A percentile compares a stretch with the other conserved stretches of the same genome.
Conservation (phyloP, 306 rosid species). For the barrel medic (Medicago truncatula) region MtrunA17r5.0-ANR NC_053048.1:42326501-42327000, state of each 20-base stretch:
- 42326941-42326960: slow-evolving; percentile 22
- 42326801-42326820: no score
- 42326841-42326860: slow-evolving; percentile 22
- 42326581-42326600: slow-evolving; percentile 19
- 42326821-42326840: neutral
- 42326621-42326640: slow-evolving; percentile 3
- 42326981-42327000: slow-evolving; percentile 30
- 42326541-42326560: slow-evolving; percentile 30
- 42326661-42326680: slow-evolving; percentile 41
- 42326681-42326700: slow-evolving; percentile 56
- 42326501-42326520: slow-evolving; percentile 1
- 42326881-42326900: slow-evolving; percentile 35
- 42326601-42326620: no score
- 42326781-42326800: no score
- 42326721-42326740: neutral
- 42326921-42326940: neutral
- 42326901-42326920: neutral
- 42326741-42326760: neutral
- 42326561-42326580: slow-evolving; percentile 40
- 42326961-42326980: slow-evolving; percentile 36
- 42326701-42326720: slow-evolving; percentile 32
- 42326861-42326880: slow-evolving; percentile 24
- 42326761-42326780: neutral
- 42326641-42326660: slow-evolving; percentile 28
- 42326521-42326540: slow-evolving; percentile 7